phyloP scores from a whole-genome alignment of 306 rosid genomes.

The Adenanthera pavonina region DNA sequence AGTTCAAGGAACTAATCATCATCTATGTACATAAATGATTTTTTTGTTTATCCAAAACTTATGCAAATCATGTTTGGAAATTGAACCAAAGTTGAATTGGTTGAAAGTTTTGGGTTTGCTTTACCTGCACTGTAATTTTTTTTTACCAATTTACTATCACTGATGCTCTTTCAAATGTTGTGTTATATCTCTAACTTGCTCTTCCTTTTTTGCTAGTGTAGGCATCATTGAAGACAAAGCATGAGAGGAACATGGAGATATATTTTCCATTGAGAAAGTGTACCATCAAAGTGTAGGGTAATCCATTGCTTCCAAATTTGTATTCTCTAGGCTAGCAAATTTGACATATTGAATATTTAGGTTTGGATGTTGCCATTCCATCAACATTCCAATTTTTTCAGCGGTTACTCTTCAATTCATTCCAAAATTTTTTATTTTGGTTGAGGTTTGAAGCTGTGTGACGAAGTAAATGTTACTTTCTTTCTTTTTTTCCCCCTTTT shows the following conservation, averaged over 20 bases:
- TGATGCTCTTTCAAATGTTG: not conserved
- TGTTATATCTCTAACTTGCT: conserved; percentile 1
- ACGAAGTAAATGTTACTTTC: too few relatives aligned
- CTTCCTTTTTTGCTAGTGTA: conserved; percentile 30
- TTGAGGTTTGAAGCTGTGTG: too few relatives aligned
- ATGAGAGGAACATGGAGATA: conserved; percentile 78
- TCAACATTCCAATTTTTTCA: conserved; percentile 11
- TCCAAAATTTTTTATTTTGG: too few relatives aligned
- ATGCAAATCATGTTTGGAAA: not conserved
- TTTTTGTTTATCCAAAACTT: not conserved
- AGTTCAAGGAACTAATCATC: not conserved
- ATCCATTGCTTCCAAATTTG: conserved; percentile 20
- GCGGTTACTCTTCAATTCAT: not conserved
- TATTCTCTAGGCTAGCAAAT: not conserved
- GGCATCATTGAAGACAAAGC: conserved; percentile 83
- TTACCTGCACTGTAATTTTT: not conserved
- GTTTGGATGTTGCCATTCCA: not conserved
- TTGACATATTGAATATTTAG: conserved; percentile 12
- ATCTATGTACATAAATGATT: not conserved
- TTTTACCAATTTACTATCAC: not conserved
- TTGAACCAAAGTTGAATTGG: not conserved
- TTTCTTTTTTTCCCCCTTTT: too few relatives aligned
- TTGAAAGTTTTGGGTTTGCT: not conserved
- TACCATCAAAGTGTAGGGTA: conserved; percentile 83
- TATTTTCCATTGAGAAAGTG: conserved; percentile 84